Conservation (phyloP, 106 monocot species). For the Agapanthus africanus region DNA sequence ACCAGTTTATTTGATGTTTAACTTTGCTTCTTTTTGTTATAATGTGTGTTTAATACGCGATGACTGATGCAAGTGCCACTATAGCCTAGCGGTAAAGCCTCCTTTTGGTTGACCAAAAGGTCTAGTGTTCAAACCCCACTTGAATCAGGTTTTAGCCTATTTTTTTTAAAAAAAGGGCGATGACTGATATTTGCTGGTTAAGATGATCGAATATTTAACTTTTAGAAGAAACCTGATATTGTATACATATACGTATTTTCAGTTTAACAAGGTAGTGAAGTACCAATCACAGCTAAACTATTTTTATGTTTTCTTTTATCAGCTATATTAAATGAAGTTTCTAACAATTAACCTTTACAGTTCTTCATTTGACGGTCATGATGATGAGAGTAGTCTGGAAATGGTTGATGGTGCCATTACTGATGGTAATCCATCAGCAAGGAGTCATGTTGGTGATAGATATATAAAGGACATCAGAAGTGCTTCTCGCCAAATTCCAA, state of each 20-base stretch:
- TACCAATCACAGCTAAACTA: neutral
- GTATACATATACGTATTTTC: neutral
- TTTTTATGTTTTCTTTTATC: neutral
- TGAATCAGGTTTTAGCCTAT: too few relatives aligned
- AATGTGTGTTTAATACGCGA: neutral
- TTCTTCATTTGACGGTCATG: constrained; percentile 88
- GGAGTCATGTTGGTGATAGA: constrained; percentile 29
- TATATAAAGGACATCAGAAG: constrained; percentile 45
- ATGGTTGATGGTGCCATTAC: constrained; percentile 32
- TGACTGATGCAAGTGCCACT: too few relatives aligned
- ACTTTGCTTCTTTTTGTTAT: neutral
- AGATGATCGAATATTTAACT: too few relatives aligned
- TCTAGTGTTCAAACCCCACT: too few relatives aligned
- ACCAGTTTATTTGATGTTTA: neutral
- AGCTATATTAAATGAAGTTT: constrained; percentile 8
- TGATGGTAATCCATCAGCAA: constrained; percentile 19
- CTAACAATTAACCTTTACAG: constrained; percentile 32
- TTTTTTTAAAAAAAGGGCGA: too few relatives aligned
- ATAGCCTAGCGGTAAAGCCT: too few relatives aligned
- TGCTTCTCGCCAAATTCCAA: constrained; percentile 52
- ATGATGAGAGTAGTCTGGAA: constrained; percentile 72
- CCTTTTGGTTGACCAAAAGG: too few relatives aligned
- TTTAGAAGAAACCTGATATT: neutral
- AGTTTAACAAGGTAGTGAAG: neutral
- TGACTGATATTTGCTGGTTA: too few relatives aligned